A percentile compares a stretch with the other conserved stretches of the same genome.
Evolutionary conservation across 2,329 filamentous ascomycete genomes (phyloP).

Genomic region (Colletotrichum echinochloae): DNA sequence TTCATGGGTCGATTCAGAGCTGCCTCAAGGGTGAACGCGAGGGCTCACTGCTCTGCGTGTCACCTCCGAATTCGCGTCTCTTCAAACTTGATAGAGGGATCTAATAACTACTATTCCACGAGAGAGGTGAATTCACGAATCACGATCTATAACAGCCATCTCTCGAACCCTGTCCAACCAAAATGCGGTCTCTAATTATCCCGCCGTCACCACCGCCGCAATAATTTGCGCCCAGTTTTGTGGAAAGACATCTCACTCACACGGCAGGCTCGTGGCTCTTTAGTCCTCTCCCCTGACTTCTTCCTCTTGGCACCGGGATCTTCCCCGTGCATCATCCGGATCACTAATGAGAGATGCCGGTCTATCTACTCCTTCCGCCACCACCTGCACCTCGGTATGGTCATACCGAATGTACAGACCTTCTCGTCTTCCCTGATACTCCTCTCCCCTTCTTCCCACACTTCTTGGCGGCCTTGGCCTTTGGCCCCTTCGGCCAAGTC

Average conservation of each 20-base stretch:
- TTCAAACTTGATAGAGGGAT: constrained; percentile 12
- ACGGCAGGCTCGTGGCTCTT: not conserved
- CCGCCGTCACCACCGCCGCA: constrained; percentile 2
- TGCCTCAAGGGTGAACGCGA: constrained; percentile 3
- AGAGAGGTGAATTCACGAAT: not conserved
- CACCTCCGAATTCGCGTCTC: too few species aligned
- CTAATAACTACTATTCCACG: not conserved
- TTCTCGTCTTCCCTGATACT: not conserved
- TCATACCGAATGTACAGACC: not conserved
- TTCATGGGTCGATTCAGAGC: not conserved
- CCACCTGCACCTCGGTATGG: constrained; percentile 23
- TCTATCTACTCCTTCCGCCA: not conserved
- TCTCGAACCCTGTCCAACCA: not conserved
- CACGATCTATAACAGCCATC: not conserved
- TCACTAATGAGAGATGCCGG: not conserved
- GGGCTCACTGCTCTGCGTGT: not conserved
- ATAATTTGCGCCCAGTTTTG: not conserved
- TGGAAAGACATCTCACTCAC: not conserved
- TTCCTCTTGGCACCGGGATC: not conserved
- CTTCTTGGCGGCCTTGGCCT: not conserved
- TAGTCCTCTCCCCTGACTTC: not conserved
- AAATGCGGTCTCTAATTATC: not conserved
- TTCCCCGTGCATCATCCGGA: too few species aligned
- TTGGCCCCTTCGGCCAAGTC: not conserved
- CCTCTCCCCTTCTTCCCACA: not conserved